Evolutionary conservation across 768 basidiomycete species (phyloP), one percentile per base, ranked within the genome.

Genomic region (Phaffia tasmanica): DNA sequence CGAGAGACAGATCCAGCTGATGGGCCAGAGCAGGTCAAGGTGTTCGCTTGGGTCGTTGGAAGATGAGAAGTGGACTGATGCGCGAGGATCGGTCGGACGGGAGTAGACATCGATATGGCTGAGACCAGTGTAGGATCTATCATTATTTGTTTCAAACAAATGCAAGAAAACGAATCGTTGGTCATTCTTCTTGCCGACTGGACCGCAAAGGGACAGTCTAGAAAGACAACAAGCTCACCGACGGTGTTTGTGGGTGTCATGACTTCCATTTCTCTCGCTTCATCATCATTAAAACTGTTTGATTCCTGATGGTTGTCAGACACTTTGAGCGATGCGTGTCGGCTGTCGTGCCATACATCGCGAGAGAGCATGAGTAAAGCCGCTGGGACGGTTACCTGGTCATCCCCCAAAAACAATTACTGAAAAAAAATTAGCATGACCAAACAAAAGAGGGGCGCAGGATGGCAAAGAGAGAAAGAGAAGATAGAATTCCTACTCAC

Each of bases 321-420:
- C 15, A 35, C 29, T 53, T 27, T 29, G 53, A 9, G 5, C 3
- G 29, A 32, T 2, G 29, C 35, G 29, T 69, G 56, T 4, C 56
- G 42, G 49, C 73, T 72, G 70, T 79, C 78, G 50, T 73, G 70
- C 57, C 70, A 82, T 53, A 77, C 60, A 72, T 97, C 91, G 57
- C 85, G 83, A 6, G 81, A 47, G 48, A 92, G 80, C 76, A 90
- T 91, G 62, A 82, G 74, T 0, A 80, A 74, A 0, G 89, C 90
- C 57, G 89, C 89, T 0, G 93, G 89, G 15, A 89, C 80, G 3
- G 83, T 87, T 57, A 94, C 86, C 76, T 65, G 64, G n/a, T n/a
- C n/a, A n/a, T n/a, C n/a, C n/a, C n/a, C n/a, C n/a, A n/a, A n/a
- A n/a, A 42, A 3, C 19, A 8, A 46, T 54, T 27, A 4, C 4